Evolutionary conservation across 257 asterid species (phyloP), one percentile per base, ranked within the genome.

Genomic region (Apocynum venetum): DNA sequence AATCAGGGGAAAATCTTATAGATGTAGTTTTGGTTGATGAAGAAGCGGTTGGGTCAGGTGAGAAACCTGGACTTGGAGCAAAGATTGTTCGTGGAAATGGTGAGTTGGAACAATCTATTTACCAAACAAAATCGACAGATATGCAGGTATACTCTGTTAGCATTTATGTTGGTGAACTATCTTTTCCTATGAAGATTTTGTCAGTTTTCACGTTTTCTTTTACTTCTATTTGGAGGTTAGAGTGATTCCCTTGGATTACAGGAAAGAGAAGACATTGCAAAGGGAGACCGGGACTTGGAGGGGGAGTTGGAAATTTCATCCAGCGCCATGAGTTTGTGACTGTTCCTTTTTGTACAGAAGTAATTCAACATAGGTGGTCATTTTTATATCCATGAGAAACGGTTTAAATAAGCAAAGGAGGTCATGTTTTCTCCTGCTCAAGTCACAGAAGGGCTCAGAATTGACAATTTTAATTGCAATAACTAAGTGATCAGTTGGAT

Each of bases 21-120:
- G 93, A 88, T 77, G 80, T 82, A 61, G 96, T 94, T 73, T 79
- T 92, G 91, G 98, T 94, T 76, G 97, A 94, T 80, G 97, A 94
- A 83, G 97, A 94, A 83, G 94, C 97, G 43, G 97, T 94, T 4
- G 98, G 94, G 60, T 69, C 90, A 80, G 84, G 81, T 46, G 90
- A 88, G 77, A 80, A 83, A 63, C 86, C 89, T 74, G 98, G 97
- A 52, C 78, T 88, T 63, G 98, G 98, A 82, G 97, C 97, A 35
- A 94, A 94, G 87, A 73, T 92, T 78, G 78, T 92, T 66, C 82
- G 46, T 73, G 81, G 84, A 15, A 76, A 80, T 72, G 72, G 76
- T 43, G 84, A 78, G 52, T 47, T 70, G 64, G 89, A 86, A 56
- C 63, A 71, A 17, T 63, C 14, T 59, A 47, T 63, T 77, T 66